Percentiles rank a stretch among this genome's conserved stretches.
Evolutionary conservation across 345 rosid genomes (phyloP).

Genomic region (Sisymbrium altissimum): DNA sequence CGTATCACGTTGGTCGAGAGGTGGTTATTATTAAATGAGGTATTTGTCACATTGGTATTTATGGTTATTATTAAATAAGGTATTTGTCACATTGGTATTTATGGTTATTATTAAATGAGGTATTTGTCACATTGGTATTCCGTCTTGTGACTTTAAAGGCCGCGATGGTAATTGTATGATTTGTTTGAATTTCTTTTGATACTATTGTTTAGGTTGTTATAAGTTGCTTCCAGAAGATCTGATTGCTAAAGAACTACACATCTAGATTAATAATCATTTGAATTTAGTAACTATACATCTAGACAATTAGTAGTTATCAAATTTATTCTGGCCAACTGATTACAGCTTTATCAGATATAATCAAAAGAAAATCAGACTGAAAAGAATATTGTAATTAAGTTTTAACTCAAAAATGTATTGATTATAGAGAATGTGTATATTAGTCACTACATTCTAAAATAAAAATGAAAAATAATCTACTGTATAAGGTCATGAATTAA

Average conservation of each 20-base stretch:
- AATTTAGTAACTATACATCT: not conserved
- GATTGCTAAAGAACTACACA: not conserved
- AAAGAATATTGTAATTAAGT: not conserved
- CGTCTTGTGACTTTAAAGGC: conserved; percentile 2
- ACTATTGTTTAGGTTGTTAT: not conserved
- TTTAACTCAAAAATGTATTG: not conserved
- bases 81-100: conserved; percentile 17
- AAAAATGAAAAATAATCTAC: not conserved
- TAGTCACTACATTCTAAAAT: not conserved
- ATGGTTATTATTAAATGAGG: conserved; percentile 14
- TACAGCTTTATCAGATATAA: not conserved
- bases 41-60: conserved; percentile 17
- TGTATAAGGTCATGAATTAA: not conserved
- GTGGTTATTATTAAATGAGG: conserved; percentile 7
- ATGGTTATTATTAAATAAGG: not conserved
- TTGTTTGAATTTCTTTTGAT: conserved; percentile 7
- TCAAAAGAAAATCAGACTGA: not conserved
- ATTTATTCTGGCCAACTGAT: not conserved
- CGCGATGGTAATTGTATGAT: not conserved
- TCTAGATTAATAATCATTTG: too few species aligned
- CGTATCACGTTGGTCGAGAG: conserved; percentile 19
- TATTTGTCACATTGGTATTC: conserved; percentile 2
- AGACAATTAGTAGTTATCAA: not conserved
- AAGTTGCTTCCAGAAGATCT: conserved; percentile 1
- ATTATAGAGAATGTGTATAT: not conserved